A percentile compares a stretch with the other conserved stretches of the same genome.
phyloP scores from a whole-genome alignment of 768 basidiomycete genomes.

The Pulveroboletus sp. region DNA sequence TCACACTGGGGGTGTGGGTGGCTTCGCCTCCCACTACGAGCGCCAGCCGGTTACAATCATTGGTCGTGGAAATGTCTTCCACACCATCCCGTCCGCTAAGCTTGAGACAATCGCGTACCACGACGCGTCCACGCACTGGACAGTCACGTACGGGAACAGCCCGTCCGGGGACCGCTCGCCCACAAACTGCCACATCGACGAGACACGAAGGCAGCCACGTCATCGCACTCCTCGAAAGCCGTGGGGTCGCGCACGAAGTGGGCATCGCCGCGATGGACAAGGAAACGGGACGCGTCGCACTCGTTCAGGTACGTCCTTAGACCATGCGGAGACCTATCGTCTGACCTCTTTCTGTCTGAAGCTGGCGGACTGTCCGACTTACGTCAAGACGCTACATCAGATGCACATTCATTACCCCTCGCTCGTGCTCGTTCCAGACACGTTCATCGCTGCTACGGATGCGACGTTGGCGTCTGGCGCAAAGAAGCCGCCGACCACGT shows the following conservation, averaged over 20 bases:
- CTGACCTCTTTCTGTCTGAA: constrained; percentile 33
- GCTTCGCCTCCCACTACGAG: too few species aligned
- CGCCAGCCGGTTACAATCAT: too few species aligned
- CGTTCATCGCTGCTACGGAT: constrained; percentile 62
- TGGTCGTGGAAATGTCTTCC: constrained; percentile 7
- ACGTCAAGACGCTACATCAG: constrained; percentile 84
- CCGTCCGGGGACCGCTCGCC: constrained; percentile 43
- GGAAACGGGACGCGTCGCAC: constrained; percentile 57
- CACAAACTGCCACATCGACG: constrained; percentile 60
- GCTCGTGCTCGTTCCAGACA: constrained; percentile 78
- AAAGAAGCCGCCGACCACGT: constrained; percentile 45
- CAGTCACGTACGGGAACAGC: constrained; percentile 53
- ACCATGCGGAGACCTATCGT: too few species aligned
- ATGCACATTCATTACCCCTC: constrained; percentile 73
- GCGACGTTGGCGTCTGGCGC: constrained; percentile 40
- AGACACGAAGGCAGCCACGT: constrained; percentile 59
- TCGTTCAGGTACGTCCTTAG: constrained; percentile 83
- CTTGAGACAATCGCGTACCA: constrained; percentile 15
- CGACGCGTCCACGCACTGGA: too few species aligned
- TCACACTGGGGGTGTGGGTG: too few species aligned
- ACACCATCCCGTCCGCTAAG: constrained; percentile 9
- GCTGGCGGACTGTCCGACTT: constrained; percentile 85
- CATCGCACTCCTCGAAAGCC: constrained; percentile 69
- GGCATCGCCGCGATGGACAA: constrained; percentile 87
- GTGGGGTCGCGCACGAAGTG: constrained; percentile 77